Evolutionary conservation across 257 asterid genomes (phyloP), one percentile per base, ranked within the genome.

Genomic region (Ilex asprella): DNA sequence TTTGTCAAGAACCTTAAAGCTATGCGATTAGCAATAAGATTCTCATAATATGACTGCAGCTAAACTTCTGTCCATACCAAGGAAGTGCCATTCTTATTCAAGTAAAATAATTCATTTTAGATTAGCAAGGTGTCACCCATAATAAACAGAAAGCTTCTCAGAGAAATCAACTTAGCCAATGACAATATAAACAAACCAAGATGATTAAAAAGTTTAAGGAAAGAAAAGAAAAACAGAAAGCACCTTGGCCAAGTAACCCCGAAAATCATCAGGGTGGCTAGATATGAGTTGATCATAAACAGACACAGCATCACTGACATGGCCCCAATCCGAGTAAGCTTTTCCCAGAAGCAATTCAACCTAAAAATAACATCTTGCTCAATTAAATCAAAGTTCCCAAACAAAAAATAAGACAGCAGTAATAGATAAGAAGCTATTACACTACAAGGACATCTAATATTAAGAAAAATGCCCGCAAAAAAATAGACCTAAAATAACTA

Each of bases 181-280:
- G 16, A 16, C 39, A 10, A 54, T 31, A 10, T 35, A 39, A n/a
- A 32, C 51, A 58, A 51, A 13, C 31, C 14, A 39, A 55, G 46
- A 35, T 43, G 32, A 57, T 39, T 66, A 50, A 39, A 68, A 63
- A n/a, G 55, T 39, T 65, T 39, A 67, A 56, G 31, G 64, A 55
- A 29, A 14, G 27, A 21, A 51, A 56, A 64, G 58, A 52, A 47
- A 61, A 21, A 61, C 55, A 39, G 35, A 60, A 15, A 65, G 57
- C 77, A 89, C 99, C 99, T 92, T 92, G 31, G 99, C 99, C 64
- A 92, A 68, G 84, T 92, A 92, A 44, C 95, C 97, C 91, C 97
- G 79, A 76, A 92, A 92, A 77, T 92, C 99, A 67, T 82, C 79
- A 60, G 97, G 96, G 73, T 89, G 79, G 74, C 72, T 72, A 58